Evolutionary conservation across 768 basidiomycete genomes (phyloP), one percentile per base, ranked within the genome.

Genomic region (Collybiopsis confluens): DNA sequence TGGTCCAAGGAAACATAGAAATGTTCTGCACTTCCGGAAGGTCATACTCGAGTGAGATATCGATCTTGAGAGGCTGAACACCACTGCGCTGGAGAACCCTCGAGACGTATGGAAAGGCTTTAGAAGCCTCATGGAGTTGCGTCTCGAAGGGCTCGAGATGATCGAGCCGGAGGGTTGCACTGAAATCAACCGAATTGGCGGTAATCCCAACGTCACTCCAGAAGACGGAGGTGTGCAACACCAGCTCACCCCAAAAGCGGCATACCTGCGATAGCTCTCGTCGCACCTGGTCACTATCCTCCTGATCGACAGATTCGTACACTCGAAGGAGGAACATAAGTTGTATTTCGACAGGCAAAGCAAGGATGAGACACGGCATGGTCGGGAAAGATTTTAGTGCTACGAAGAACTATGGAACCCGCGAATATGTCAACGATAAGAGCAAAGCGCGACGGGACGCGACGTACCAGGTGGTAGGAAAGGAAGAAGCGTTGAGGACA

Each of bases 321-420:
- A 24, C 30, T 23, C 30, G 30, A 36, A 23, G 35, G 18, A 48
- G 23, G 4, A 48, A 23, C 20, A 36, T 35, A 9, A 16, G n/a
- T 37, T 48, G 47, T 18, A 48, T 10, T 16, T 48, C 35, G 24
- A 3, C 10, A 23, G 47, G 47, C 11, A 48, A 10, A 16, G 15
- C 9, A 38, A 48, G 47, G 13, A 47, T 21, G 2, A 28, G 30
- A 20, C 30, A 8, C n/a, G 27, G 9, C 15, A 23, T 54, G 24
- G 11, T 47, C 33, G 16, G 20, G 30, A 23, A 48, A 24, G 16
- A 42, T 6, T n/a, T 35, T 45, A 24, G 63, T 59, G 41, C 59
- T 59, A n/a, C n/a, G n/a, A n/a, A n/a, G n/a, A n/a, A n/a, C n/a
- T n/a, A n/a, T n/a, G n/a, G n/a, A n/a, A n/a, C n/a, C n/a, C n/a